Evolutionary conservation across 768 basidiomycete species (phyloP), one percentile per base, ranked within the genome.

Genomic region (Suillus ampliporus): DNA sequence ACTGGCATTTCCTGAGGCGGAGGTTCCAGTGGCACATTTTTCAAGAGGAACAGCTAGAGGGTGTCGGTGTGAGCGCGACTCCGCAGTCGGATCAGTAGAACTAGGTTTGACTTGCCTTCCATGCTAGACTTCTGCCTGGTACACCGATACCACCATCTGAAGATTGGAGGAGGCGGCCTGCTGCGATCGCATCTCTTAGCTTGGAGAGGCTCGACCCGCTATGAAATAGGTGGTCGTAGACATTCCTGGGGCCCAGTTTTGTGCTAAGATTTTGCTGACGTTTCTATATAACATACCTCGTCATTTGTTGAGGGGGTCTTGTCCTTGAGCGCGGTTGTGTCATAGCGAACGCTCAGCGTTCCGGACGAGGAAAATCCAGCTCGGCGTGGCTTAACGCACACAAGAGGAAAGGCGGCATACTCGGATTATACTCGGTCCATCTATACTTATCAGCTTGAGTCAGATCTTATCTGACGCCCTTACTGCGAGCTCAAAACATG

Each of bases 81-180:
- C n/a, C n/a, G 61, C 61, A 59, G 58, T 60, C 54, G 11, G 57
- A 64, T 61, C 31, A 31, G 31, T 31, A 6, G 61, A 53, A 63
- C 46, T 64, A 8, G 19, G n/a, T 48, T 52, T 58, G 53, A 34
- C 74, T 75, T 51, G 63, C 92, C 89, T 94, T 95, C 93, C 93
- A 95, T 57, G 86, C 87, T 61, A 95, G 75, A 74, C 92, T 93
- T 69, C 93, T 81, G n/a, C 93, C 93, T 61, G 85, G 75, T 9
- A 90, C 79, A 53, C 83, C 86, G 38, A 80, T 72, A 3, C 76
- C 71, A 60, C 74, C 76, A 60, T 81, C 76, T 5, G 77, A 71
- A 28, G 77, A 69, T 56, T 74, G 71, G 65, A 89, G 84, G 19
- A 94, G 73, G 17, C 85, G 83, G 69, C 88, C 88, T 62, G 83